These are phyloP conservation scores for Brassica nigra DNA, from an alignment of 345 rosid species.

Conservation along the genomic window DNA sequence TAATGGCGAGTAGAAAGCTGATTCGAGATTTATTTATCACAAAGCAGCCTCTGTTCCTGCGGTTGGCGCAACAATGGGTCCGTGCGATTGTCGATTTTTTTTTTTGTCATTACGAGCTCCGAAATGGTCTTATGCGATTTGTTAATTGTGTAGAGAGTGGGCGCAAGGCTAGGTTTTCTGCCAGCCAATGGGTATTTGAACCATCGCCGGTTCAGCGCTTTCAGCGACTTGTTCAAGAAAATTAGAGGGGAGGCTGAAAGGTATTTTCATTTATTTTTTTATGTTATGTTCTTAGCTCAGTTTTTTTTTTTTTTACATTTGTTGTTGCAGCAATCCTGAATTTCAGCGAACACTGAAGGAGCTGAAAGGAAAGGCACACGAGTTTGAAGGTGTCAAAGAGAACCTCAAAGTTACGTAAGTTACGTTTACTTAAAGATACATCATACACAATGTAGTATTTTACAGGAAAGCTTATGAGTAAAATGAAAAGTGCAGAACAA, in stretches of 20 bases:
- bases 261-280: not conserved
- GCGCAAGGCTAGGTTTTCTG: slow-evolving; percentile 45
- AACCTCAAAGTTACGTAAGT: slow-evolving; percentile 75
- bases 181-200: slow-evolving; percentile 39
- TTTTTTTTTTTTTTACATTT: not conserved
- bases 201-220: slow-evolving; percentile 66
- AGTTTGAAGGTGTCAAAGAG: slow-evolving; percentile 67
- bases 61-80: slow-evolving; percentile 28
- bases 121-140: not conserved
- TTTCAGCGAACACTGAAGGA: slow-evolving; percentile 75
- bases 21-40: not conserved
- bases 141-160: slow-evolving; percentile 43
- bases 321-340: slow-evolving; percentile 63
- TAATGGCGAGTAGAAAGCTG: not conserved
- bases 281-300: no score
- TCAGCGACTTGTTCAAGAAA: slow-evolving; percentile 75
- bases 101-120: slow-evolving; percentile 18
- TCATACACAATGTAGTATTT: slow-evolving; percentile 49
- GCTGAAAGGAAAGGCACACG: slow-evolving; percentile 73
- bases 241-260: slow-evolving; percentile 69
- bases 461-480: slow-evolving; percentile 63
- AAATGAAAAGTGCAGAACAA: slow-evolving; percentile 71
- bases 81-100: not conserved
- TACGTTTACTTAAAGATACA: slow-evolving; percentile 30
- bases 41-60: not conserved